Conservation (phyloP, 2,329 filamentous ascomycete genomes). For the Fusarium mundagurra region DNA sequence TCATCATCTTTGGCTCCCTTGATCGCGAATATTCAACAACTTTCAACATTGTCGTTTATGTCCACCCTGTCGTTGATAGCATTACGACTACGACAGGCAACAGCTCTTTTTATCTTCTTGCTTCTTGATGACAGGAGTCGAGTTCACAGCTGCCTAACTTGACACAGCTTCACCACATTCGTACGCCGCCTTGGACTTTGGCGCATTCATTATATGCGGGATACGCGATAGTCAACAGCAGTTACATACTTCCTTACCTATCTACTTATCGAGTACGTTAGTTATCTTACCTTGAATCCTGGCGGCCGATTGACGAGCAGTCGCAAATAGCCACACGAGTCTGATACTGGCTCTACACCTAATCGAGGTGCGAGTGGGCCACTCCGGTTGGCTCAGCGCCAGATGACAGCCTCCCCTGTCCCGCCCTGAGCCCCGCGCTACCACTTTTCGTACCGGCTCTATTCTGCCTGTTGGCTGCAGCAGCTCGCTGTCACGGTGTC, state of each 20-base stretch:
- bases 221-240: constrained; percentile 5
- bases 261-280: background rate
- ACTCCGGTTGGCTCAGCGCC: constrained; percentile 45
- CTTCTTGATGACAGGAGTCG: background rate
- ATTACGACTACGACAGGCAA: constrained; percentile 29
- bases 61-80: constrained; percentile 7
- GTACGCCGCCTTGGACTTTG: background rate
- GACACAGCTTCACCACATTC: background rate
- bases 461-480: constrained; percentile 37
- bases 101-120: constrained; percentile 28
- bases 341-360: constrained; percentile 29
- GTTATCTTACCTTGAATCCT: constrained; percentile 6
- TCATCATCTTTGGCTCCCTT: constrained; percentile 4
- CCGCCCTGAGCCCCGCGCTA: constrained; percentile 45
- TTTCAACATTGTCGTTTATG: constrained; percentile 6
- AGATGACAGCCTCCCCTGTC: constrained; percentile 46
- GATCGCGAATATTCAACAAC: background rate
- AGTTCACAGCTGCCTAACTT: constrained; percentile 11
- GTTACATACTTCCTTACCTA: background rate
- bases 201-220: constrained; percentile 4
- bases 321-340: constrained; percentile 26
- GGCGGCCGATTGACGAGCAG: constrained; percentile 24
- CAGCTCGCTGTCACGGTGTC: constrained; percentile 38
- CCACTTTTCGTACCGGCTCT: constrained; percentile 38
- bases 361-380: constrained; percentile 40